Base-by-base conservation (phyloP, 176 grass and related monocot genomes). In the Oryza coarctata region DNA sequence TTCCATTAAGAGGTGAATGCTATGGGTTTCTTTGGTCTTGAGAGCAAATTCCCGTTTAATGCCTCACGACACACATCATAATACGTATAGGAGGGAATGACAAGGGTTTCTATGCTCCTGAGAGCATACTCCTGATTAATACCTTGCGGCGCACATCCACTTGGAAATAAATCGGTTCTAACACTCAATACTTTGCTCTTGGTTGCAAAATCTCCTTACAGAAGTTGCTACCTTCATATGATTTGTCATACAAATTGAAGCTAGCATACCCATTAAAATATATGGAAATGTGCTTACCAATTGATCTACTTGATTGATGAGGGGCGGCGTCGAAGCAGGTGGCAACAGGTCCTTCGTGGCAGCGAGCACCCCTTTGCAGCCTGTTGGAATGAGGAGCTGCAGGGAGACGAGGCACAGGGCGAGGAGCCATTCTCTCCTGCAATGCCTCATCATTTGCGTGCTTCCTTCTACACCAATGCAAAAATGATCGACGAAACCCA, bases 281-380 rank as follows among this genome's bases (percentile, higher is more conserved):
- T 5, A 72, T 43, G 15, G 58, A 67, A 73, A 73, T 38, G 7
- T 40, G 50, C 70, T 92, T 65, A 89, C 90, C 83, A 75, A 7
- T 23, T 71, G 70, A 47, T 89, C 86, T 14, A 88, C 80, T 83
- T 86, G 63, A 27, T 70, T 65, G 68, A 85, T 52, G 52, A 89
- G 31, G 44, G 45, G 0, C 6, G 66, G 83, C 25, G 88, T 86
- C 68, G 78, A 45, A 20, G 79, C 44, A 22, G 77, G 80, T 6
- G 78, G 73, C 7, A 73, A 65, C 34, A 30, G 13, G n/a, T 65
- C 43, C 52, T 61, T 80, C 4, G 83, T 55, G 0, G 52, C 72
- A 14, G 86, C 34, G n/a, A 84, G 47, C 39, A 88, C 73, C 45
- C 76, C 63, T 41, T 80, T 9, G 20, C 41, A 64, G 4, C 4